phyloP scores from a whole-genome alignment of 2,329 filamentous ascomycete genomes.

The Fusarium acutatum region DNA sequence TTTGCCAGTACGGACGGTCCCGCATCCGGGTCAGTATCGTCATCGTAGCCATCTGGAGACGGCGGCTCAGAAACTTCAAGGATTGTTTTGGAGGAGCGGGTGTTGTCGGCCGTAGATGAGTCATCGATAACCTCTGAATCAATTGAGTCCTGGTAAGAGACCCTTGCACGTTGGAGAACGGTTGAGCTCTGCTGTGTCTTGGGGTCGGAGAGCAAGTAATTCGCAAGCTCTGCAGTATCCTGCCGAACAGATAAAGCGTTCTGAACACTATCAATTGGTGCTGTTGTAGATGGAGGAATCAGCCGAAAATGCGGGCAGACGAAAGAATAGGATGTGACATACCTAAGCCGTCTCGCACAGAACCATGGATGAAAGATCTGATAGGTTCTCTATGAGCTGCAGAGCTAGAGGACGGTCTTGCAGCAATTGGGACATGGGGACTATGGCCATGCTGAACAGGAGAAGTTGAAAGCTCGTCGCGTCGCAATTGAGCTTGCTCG shows the following conservation, averaged over 20 bases:
- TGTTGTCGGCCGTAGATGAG: constrained; percentile 35
- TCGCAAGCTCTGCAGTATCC: constrained; percentile 87
- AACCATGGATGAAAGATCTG: constrained; percentile 75
- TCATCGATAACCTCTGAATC: constrained; percentile 34
- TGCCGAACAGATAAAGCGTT: constrained; percentile 83
- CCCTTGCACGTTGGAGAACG: constrained; percentile 53
- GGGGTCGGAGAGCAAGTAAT: constrained; percentile 77
- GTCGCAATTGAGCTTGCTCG: constrained; percentile 34
- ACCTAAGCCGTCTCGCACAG: constrained; percentile 68
- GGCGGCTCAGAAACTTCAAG: constrained; percentile 66
- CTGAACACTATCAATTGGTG: constrained; percentile 72
- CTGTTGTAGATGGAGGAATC: constrained; percentile 42
- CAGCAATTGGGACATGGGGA: constrained; percentile 30
- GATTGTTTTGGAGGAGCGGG: constrained; percentile 59
- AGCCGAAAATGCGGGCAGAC: background rate
- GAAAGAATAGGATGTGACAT: constrained; percentile 34
- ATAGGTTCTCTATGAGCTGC: constrained; percentile 68
- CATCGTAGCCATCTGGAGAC: constrained; percentile 37
- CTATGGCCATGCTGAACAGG: constrained; percentile 23
- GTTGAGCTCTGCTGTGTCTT: constrained; percentile 54
- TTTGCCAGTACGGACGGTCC: constrained; percentile 57
- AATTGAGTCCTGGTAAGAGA: constrained; percentile 43
- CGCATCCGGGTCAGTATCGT: constrained; percentile 29
- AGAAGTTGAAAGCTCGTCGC: constrained; percentile 41
- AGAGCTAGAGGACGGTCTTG: constrained; percentile 53